phyloP scores from a whole-genome alignment of 176 grass and related monocot species.

The Guadua angustifolia region DNA sequence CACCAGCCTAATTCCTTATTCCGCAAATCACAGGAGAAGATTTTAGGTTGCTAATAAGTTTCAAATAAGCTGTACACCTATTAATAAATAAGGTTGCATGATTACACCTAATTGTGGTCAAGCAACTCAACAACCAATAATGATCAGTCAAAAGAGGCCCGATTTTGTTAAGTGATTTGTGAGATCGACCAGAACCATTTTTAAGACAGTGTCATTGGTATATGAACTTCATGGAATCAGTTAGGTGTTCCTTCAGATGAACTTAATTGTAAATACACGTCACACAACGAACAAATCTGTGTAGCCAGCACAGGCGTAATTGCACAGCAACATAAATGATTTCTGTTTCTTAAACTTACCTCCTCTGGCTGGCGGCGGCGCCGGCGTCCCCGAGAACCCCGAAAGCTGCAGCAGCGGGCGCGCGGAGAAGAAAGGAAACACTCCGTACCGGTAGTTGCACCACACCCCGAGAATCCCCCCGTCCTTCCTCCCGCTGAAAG shows the following conservation, averaged over 20 bases:
- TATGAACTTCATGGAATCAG: not conserved
- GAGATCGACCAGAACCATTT: not conserved
- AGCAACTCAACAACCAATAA: not conserved
- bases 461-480: not conserved
- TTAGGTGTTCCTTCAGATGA: not conserved
- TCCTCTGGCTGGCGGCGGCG: not conserved
- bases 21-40: too few species aligned
- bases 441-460: constrained; percentile 9
- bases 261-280: too few species aligned
- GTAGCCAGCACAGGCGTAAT: too few species aligned
- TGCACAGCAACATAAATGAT: not conserved
- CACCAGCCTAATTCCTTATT: too few species aligned
- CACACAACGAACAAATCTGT: too few species aligned
- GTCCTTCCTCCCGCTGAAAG: not conserved
- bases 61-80: too few species aligned
- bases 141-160: not conserved
- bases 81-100: too few species aligned
- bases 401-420: constrained; percentile 19
- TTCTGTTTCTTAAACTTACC: not conserved
- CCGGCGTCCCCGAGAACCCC: not conserved
- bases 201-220: not conserved
- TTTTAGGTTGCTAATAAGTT: too few species aligned
- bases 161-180: not conserved
- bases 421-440: constrained; percentile 39
- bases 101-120: too few species aligned